A percentile compares a stretch with the other conserved stretches of the same genome.
These are phyloP conservation scores for Bonia amplexicaulis DNA, from an alignment of 176 grass and related monocot genomes.

Conservation along the genomic window DNA sequence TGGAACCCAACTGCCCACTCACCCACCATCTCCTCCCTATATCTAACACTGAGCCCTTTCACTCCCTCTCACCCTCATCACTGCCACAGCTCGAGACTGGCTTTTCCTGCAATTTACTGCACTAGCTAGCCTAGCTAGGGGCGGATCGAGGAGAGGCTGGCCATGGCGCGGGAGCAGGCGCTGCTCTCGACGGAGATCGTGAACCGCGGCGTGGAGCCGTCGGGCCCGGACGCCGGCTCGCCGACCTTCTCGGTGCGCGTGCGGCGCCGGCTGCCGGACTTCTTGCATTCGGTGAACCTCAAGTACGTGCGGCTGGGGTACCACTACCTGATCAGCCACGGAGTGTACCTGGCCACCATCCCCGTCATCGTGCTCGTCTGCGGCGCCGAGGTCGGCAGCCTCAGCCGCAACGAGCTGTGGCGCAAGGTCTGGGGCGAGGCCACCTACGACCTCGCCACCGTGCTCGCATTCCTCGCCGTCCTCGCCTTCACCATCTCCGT, in stretches of 20 bases:
- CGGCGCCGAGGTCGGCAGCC: conserved; percentile 84
- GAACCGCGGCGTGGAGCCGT: conserved; percentile 85
- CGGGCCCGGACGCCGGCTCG: conserved; percentile 86
- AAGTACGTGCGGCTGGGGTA: conserved; percentile 93
- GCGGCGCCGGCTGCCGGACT: conserved; percentile 85
- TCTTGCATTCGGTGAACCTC: conserved; percentile 95
- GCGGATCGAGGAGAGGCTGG: neutral
- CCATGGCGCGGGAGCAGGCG: conserved; percentile 73
- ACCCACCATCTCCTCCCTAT: conserved; percentile 41
- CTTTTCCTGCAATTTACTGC: neutral
- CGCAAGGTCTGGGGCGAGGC: conserved; percentile 86
- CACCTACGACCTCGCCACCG: conserved; percentile 90
- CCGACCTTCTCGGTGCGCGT: conserved; percentile 90
- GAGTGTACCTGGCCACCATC: conserved; percentile 85
- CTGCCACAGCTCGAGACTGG: neutral
- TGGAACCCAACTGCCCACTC: conserved; percentile 25
- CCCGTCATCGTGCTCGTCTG: conserved; percentile 82
- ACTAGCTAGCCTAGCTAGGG: neutral
- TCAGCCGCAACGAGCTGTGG: conserved; percentile 88
- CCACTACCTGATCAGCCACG: conserved; percentile 96
- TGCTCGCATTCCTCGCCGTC: conserved; percentile 81
- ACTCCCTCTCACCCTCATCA: neutral
- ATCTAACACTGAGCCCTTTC: conserved; percentile 8
- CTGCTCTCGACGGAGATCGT: conserved; percentile 94
- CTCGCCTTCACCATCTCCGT: conserved; percentile 90